Evolutionary conservation across 805 yeast genomes (phyloP), one percentile per base, ranked within the genome.

Genomic region (Wickerhamomyces queroliae): DNA sequence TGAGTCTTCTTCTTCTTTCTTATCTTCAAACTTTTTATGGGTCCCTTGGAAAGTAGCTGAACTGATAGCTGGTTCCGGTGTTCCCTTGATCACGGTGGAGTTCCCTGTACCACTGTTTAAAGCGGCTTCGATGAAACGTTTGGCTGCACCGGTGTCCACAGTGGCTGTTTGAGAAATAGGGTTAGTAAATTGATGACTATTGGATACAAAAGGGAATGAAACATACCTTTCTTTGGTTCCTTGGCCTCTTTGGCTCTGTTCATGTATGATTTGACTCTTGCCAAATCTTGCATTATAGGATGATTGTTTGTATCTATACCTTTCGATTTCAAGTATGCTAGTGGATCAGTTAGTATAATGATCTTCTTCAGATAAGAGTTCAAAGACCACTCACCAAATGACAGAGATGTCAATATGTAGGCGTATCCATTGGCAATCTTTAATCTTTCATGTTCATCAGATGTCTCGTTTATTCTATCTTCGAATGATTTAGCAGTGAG

Each of bases 211-310:
- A 5, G 5, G 4, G 19, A n/a, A n/a, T 7, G 9, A 5, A 28
- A 33, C 36, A 3, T 25, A 32, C 32, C 27, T 20, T 42, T 58
- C 42, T 31, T 58, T 40, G 41, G 53, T 45, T 25, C 49, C 38
- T 42, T 60, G 35, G 39, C 35, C 25, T 42, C 44, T 33, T 48
- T 76, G 27, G 75, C 69, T 51, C 78, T 69, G 28, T 70, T 70
- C 78, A 83, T 81, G 47, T 81, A 83, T n/a, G 67, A 53, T 55
- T 82, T 83, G 30, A 85, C 80, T 44, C 89, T 66, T 7, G 65
- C 68, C 38, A 86, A 63, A 52, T 84, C 95, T 23, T 63, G 63
- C 79, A 80, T 77, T 17, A 88, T 73, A 2, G 82, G 79, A 48
- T 83, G 87, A 5, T 41, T 45, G 10, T 67, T 69, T 1, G 81